Conservation (phyloP, 2,329 filamentous ascomycete species). For the Aspergillus carbonarius region DNA sequence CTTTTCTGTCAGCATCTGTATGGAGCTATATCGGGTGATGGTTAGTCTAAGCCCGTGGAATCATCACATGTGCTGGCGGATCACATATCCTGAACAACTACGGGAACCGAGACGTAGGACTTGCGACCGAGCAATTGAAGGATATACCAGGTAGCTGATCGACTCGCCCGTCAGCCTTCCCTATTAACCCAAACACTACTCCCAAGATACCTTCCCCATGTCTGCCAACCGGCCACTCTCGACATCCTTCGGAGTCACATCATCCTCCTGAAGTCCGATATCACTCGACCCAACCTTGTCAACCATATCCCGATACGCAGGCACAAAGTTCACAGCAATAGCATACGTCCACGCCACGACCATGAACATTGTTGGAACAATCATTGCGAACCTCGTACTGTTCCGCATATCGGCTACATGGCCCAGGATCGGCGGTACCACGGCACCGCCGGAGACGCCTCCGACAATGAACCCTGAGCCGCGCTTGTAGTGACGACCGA, state of each 20-base stretch:
- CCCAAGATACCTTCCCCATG: background rate
- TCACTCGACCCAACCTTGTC: conserved; percentile 54
- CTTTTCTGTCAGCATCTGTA: background rate
- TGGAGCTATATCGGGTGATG: background rate
- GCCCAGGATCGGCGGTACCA: conserved; percentile 70
- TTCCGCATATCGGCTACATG: conserved; percentile 65
- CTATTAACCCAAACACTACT: conserved; percentile 13
- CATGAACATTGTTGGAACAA: conserved; percentile 65
- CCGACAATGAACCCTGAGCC: conserved; percentile 72
- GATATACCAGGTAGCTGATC: background rate
- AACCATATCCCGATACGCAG: conserved; percentile 61
- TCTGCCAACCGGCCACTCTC: conserved; percentile 12
- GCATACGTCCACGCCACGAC: conserved; percentile 58
- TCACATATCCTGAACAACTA: background rate
- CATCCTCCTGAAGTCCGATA: conserved; percentile 41
- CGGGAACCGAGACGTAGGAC: no score
- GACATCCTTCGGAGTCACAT: conserved; percentile 21
- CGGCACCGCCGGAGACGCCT: conserved; percentile 70
- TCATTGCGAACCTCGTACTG: conserved; percentile 62
- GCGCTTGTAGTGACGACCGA: conserved; percentile 74
- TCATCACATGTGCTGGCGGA: background rate
- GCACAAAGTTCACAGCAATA: conserved; percentile 64
- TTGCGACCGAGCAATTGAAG: background rate
- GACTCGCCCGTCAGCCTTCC: background rate
- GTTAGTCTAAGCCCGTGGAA: background rate